phyloP scores from a whole-genome alignment of 1,284 basidiomycete species.

The Fomitopsis schrenkii region DNA sequence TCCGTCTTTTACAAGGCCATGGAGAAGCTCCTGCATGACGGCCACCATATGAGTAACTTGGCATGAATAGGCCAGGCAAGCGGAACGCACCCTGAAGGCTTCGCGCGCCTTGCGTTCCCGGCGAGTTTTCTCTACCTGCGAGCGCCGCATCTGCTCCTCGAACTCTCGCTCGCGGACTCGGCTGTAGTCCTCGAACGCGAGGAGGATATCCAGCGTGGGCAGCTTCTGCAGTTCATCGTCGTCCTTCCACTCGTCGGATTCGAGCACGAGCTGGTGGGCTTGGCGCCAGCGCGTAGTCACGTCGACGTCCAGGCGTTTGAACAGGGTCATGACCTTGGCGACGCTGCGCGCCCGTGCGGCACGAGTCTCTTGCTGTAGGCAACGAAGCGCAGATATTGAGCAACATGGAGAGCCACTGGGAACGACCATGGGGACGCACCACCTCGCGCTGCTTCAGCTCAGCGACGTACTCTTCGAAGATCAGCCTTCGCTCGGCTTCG shows the following conservation, averaged over 20 bases:
- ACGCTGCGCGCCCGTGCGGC: constrained; percentile 74
- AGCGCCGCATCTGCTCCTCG: constrained; percentile 75
- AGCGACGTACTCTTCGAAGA: constrained; percentile 87
- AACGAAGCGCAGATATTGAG: constrained; percentile 2
- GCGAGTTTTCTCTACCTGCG: constrained; percentile 79
- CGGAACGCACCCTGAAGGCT: constrained; percentile 66
- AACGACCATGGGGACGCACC: constrained; percentile 40
- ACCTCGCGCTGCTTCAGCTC: constrained; percentile 85
- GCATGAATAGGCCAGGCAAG: neutral
- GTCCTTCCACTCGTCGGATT: constrained; percentile 73
- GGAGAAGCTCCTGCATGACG: constrained; percentile 55
- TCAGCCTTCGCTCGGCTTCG: constrained; percentile 76
- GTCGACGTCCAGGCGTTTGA: constrained; percentile 82
- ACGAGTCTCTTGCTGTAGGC: constrained; percentile 65
- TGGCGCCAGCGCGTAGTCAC: constrained; percentile 87
- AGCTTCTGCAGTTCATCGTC: constrained; percentile 76
- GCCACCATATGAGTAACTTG: neutral
- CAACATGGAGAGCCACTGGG: neutral
- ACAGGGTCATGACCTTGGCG: constrained; percentile 71
- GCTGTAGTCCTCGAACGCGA: constrained; percentile 90
- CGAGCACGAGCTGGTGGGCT: constrained; percentile 71
- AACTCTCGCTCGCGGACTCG: constrained; percentile 84
- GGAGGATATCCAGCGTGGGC: constrained; percentile 85
- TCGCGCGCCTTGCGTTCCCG: constrained; percentile 86
- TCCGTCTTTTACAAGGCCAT: constrained; percentile 62